Percentiles rank a stretch among this genome's conserved stretches.
Conservation (phyloP, 352 stramenopile species). For the Phytophthora kernoviae region DNA sequence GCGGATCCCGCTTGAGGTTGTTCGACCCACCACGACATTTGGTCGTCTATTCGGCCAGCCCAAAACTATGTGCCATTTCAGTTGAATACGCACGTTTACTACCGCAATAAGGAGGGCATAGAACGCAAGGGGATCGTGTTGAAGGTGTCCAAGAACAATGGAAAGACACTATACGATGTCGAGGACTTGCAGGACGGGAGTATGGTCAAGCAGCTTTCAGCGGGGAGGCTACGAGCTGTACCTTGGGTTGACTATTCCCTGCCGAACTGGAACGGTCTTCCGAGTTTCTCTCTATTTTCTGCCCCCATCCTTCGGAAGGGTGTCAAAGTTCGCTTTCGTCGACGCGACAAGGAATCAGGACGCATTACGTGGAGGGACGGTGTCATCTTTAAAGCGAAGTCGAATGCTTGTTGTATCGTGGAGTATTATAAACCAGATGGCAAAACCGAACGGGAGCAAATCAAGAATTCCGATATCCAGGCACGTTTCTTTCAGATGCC, state of each 20-base stretch:
- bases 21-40: slow-evolving; percentile 39
- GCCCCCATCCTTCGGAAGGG: slow-evolving; percentile 46
- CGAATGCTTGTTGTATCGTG: slow-evolving; percentile 49
- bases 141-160: slow-evolving; percentile 45
- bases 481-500: slow-evolving; percentile 46
- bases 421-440: slow-evolving; percentile 43
- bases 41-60: slow-evolving; percentile 37
- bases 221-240: slow-evolving; percentile 46
- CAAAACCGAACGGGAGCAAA: slow-evolving; percentile 40
- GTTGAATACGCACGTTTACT: slow-evolving; percentile 60
- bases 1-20: slow-evolving; percentile 38
- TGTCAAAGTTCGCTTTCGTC: slow-evolving; percentile 60
- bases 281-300: slow-evolving; percentile 31
- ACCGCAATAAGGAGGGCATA: slow-evolving; percentile 46
- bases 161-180: slow-evolving; percentile 48
- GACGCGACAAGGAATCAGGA: slow-evolving; percentile 23
- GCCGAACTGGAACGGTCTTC: slow-evolving; percentile 36
- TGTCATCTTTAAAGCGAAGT: slow-evolving; percentile 53
- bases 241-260: slow-evolving; percentile 58
- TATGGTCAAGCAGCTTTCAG: slow-evolving; percentile 44
- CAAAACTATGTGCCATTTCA: slow-evolving; percentile 29
- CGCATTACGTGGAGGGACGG: slow-evolving; percentile 46
- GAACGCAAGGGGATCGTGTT: slow-evolving; percentile 65
- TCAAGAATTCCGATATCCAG: slow-evolving; percentile 59
- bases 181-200: slow-evolving; percentile 58